phyloP scores from a whole-genome alignment of 306 rosid species.

The Trifolium repens region DNA sequence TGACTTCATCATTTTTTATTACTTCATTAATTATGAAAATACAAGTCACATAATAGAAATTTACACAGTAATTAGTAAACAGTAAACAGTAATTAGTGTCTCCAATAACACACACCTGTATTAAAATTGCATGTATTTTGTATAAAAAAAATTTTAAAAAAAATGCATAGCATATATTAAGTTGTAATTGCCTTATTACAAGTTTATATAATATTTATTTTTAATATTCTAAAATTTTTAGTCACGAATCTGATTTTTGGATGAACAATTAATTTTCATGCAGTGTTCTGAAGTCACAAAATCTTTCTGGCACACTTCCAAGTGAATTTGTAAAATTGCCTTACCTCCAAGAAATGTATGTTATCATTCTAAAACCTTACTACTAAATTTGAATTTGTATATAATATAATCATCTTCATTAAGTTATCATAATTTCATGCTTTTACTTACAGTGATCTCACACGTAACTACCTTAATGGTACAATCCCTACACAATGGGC shows the following conservation, averaged over 20 bases:
- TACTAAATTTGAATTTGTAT: not conserved
- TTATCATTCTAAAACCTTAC: not conserved
- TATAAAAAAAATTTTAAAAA: no score
- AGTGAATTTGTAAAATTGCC: conserved; percentile 48
- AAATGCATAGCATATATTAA: no score
- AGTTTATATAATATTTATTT: no score
- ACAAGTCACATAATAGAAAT: no score
- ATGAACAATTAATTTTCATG: not conserved
- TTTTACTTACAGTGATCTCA: conserved; percentile 52
- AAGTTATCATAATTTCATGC: not conserved
- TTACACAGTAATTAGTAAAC: no score
- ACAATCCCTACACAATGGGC: conserved; percentile 70
- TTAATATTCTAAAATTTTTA: no score
- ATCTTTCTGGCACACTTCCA: conserved; percentile 67
- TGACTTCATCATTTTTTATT: no score
- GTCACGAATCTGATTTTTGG: not conserved
- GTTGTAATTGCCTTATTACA: no score
- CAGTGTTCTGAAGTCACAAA: conserved; percentile 57
- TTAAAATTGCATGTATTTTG: no score
- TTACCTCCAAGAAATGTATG: conserved; percentile 65
- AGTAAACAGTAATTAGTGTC: no score
- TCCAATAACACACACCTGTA: no score
- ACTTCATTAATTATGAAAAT: no score
- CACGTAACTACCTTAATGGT: conserved; percentile 68
- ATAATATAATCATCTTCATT: not conserved